Evolutionary conservation across 345 rosid species (phyloP).

Genomic region (Crucihimalaya himalaica): DNA sequence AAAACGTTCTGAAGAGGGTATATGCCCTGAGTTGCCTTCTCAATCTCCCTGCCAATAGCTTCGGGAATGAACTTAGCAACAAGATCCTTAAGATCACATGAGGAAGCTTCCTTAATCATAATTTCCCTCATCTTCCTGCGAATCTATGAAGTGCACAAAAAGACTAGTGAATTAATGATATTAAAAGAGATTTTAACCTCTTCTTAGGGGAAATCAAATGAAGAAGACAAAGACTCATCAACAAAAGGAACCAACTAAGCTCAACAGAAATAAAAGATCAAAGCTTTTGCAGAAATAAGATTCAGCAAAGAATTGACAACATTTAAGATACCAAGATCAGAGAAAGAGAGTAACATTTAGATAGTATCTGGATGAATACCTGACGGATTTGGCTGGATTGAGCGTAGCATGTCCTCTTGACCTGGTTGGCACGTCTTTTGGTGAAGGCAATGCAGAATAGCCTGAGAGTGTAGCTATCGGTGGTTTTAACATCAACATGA

Average conservation of each 20-base stretch:
- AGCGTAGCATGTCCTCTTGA: slow-evolving; percentile 92
- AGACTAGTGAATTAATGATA: not conserved
- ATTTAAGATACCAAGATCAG: not conserved
- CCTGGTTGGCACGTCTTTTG: slow-evolving; percentile 89
- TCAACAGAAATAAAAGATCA: not conserved
- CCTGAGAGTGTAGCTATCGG: slow-evolving; percentile 81
- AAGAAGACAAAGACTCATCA: not conserved
- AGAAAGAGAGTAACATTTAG: not conserved
- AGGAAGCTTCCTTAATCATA: slow-evolving; percentile 76
- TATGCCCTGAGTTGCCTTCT: slow-evolving; percentile 75
- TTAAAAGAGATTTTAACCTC: not conserved
- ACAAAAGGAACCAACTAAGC: not conserved
- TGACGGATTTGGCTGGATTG: slow-evolving; percentile 93
- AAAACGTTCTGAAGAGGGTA: slow-evolving; percentile 89
- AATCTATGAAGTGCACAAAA: slow-evolving; percentile 46
- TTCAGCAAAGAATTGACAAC: not conserved
- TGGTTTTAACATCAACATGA: slow-evolving; percentile 97
- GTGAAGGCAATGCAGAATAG: slow-evolving; percentile 95
- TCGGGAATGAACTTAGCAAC: slow-evolving; percentile 85
- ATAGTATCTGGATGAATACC: slow-evolving; percentile 30
- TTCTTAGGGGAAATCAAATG: not conserved
- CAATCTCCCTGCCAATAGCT: slow-evolving; percentile 85
- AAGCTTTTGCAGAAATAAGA: not conserved
- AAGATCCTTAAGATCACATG: slow-evolving; percentile 88
- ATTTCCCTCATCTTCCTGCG: slow-evolving; percentile 93